Conservation (phyloP, 2,329 filamentous ascomycete genomes). For the Orbilia quercus region DNA sequence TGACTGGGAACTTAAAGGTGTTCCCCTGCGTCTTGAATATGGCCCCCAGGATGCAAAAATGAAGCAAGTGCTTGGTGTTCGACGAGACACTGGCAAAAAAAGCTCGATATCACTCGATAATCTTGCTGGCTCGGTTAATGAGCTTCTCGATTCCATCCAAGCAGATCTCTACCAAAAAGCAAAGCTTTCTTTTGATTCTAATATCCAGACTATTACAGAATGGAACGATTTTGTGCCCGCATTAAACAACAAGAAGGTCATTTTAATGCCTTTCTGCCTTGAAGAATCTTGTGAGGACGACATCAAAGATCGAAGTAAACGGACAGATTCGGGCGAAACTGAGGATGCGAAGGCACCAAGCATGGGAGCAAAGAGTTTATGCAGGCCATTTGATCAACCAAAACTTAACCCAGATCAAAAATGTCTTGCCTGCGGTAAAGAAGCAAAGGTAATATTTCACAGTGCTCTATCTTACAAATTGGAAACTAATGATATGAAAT, state of each 20-base stretch:
- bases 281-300: constrained; percentile 84
- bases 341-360: constrained; percentile 78
- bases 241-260: constrained; percentile 90
- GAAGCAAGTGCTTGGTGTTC: constrained; percentile 82
- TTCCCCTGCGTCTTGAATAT: constrained; percentile 93
- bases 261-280: constrained; percentile 86
- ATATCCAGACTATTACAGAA: constrained; percentile 81
- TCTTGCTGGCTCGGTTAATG: constrained; percentile 77
- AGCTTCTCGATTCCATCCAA: constrained; percentile 90
- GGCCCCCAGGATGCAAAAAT: constrained; percentile 93
- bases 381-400: constrained; percentile 87
- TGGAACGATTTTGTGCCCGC: constrained; percentile 94
- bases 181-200: constrained; percentile 79
- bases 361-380: constrained; percentile 81
- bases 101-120: constrained; percentile 79
- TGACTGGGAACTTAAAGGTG: constrained; percentile 97
- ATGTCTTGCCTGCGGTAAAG: constrained; percentile 70
- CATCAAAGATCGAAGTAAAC: constrained; percentile 87
- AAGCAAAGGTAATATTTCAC: constrained; percentile 58
- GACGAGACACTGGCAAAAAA: constrained; percentile 89
- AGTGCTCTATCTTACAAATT: background rate
- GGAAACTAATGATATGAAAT: background rate
- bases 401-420: constrained; percentile 81
- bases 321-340: constrained; percentile 71
- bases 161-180: constrained; percentile 81